A percentile compares a stretch with the other conserved stretches of the same genome.
phyloP scores from a whole-genome alignment of 176 grass and related monocot species.

The Juncus effusus region DNA sequence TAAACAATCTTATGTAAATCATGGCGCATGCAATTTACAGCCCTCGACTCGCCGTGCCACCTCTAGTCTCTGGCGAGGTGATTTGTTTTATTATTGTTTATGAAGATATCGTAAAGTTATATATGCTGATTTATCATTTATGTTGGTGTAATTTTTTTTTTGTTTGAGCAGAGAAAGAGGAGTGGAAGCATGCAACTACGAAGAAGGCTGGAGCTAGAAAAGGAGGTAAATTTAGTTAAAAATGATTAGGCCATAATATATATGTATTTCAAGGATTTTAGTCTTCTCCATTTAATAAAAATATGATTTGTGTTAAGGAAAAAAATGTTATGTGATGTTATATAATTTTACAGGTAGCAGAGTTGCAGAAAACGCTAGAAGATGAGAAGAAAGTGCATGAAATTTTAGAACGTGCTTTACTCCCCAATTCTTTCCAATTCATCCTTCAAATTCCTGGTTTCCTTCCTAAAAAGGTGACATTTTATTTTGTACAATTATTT shows the following conservation, averaged over 20 bases:
- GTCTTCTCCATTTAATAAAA: no score
- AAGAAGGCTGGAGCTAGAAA: conserved; percentile 41
- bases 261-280: no score
- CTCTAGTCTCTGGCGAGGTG: conserved; percentile 28
- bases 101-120: neutral
- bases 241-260: no score
- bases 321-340: no score
- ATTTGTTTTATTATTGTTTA: neutral
- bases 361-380: conserved; percentile 34
- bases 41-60: neutral
- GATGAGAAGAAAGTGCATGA: conserved; percentile 51
- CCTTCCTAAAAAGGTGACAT: conserved; percentile 37
- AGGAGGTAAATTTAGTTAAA: conserved; percentile 30
- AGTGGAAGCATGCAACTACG: conserved; percentile 8
- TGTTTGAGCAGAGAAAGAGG: conserved; percentile 31
- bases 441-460: conserved; percentile 35
- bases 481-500: neutral
- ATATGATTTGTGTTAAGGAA: no score
- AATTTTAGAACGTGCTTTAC: conserved; percentile 37
- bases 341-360: conserved; percentile 31
- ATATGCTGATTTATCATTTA: neutral
- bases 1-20: neutral
- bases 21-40: conserved; percentile 8
- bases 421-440: conserved; percentile 28
- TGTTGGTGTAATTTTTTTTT: neutral